phyloP scores from a whole-genome alignment of 2,329 filamentous ascomycete species.

The Cryoendolithus antarcticus region DNA sequence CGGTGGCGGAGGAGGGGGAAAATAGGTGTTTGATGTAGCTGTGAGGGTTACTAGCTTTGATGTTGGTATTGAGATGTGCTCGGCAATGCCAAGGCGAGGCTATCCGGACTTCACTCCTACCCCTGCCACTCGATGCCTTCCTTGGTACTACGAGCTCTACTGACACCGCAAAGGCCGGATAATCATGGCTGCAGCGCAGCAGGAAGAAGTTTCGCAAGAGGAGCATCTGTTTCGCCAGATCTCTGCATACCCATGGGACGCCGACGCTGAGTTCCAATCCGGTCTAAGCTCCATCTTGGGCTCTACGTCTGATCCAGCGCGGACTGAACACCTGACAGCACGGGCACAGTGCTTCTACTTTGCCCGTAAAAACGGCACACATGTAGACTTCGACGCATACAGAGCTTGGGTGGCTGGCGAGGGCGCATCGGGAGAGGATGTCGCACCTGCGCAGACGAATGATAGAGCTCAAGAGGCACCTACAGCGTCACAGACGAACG shows the following conservation, averaged over 20 bases:
- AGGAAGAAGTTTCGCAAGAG: no score
- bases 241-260: conserved; percentile 54
- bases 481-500: conserved; percentile 3
- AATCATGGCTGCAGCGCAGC: no score
- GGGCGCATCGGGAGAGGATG: conserved; percentile 3
- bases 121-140: no score
- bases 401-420: conserved; percentile 45
- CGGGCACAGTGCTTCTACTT: conserved; percentile 63
- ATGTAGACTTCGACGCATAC: conserved; percentile 56
- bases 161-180: no score
- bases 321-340: conserved; percentile 46
- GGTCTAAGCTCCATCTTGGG: conserved; percentile 55
- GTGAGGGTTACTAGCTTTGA: background rate
- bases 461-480: background rate
- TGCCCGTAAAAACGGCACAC: conserved; percentile 27
- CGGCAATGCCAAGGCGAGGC: no score
- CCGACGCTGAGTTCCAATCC: conserved; percentile 56
- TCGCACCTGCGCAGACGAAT: background rate
- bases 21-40: background rate
- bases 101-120: no score
- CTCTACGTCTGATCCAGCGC: conserved; percentile 40
- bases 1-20: conserved; percentile 1
- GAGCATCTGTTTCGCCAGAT: conserved; percentile 43
- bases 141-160: no score
- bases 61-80: no score